Base-by-base conservation (phyloP, 495 filamentous ascomycete genomes). In the Umbilicaria muhlenbergii region DNA sequence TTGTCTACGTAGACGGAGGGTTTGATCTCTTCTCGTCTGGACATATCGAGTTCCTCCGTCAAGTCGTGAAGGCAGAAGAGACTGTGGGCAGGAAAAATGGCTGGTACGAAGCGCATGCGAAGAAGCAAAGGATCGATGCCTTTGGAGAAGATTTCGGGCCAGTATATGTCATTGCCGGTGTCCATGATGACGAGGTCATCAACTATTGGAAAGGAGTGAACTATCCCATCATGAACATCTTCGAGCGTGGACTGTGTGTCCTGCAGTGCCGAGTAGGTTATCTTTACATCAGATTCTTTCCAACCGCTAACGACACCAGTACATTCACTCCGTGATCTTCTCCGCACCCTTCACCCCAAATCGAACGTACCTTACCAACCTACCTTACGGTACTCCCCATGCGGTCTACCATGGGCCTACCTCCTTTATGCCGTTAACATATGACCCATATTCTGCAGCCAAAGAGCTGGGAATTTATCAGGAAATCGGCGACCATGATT, bases 171-270 rank as follows among this genome's bases (percentile, higher is more conserved):
- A 75, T 96, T 48, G 86, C 82, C 5, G 91, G 91, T 19, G 77
- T 99, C 21, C 92, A 99, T 56, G 81, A 92, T 55, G 91, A 99
- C 60, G 73, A 79, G 47, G 86, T 89, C 35, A 91, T 99, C 57
- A 96, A 96, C 60, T 60, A 78, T 51, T 89, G 83, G 82, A 95
- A 96, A 64, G 88, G 92, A 10, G 66, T 94, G 49, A 99, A 99
- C 61, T 96, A 95, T 58, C 91, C 91, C 1, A 95, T 99, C 58
- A 99, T 96, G 91, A 95, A 94, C 63, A 86, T 96, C 34, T 93
- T 87, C 53, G 91, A 99, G 69, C 78, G 91, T 39, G 86, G 86
- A 5, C 77, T 99, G 16, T 96, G 91, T 59, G 91, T 95, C 34
- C 70, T 95, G 31, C 91, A 96, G 52, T 99, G 91, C 59, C 75